Base-by-base conservation (phyloP, 2,329 filamentous ascomycete genomes). In the Lachnellula occidentalis region DNA sequence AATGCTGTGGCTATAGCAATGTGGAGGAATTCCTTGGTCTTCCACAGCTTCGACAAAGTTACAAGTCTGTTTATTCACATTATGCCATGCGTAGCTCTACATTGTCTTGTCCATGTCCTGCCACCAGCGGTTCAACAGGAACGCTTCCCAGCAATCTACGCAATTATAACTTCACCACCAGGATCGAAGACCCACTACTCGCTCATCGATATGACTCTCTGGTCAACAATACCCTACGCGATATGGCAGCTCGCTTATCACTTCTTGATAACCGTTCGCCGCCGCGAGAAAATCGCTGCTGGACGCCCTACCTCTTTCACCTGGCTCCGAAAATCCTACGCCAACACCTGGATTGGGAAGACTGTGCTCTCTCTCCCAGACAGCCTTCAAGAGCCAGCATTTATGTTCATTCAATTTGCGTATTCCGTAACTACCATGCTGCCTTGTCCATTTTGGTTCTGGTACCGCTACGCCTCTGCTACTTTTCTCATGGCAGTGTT, bases 21-120 rank as follows among this genome's bases (percentile, higher is more conserved):
- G 92, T 99, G 94, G 94, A 85, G 94, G 60, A 99, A 99, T 71
- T 96, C 92, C 34, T 82, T 99, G 67, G 94, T 99, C 46, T 99
- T 99, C 71, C 94, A 99, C 76, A 95, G 90, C 68, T 85, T 99
- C 73, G 94, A 99, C 78, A 99, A 99, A 73, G 91, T 97, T 58
- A 95, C 92, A 58, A 87, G 84, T 70, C 79, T 99, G n/a, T 99
- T 99, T 74, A 96, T 99, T 64, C 94, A 99, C 72, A 95, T 99
- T 66, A 99, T 99, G 92, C 94, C 94, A 1, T 96, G 92, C 61
- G 92, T 88, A 5, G 90, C 92, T 1, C 80, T 99, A 12, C 94
- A 99, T 72, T 95, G 90, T 68, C 79, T 99, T 14, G 88, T 96
- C 15, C 94, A 99, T 69, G 78, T 97, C 19, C 78, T 91, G 12